Evolutionary conservation across 768 basidiomycete genomes (phyloP).

Genomic region (Mycena amicta): DNA sequence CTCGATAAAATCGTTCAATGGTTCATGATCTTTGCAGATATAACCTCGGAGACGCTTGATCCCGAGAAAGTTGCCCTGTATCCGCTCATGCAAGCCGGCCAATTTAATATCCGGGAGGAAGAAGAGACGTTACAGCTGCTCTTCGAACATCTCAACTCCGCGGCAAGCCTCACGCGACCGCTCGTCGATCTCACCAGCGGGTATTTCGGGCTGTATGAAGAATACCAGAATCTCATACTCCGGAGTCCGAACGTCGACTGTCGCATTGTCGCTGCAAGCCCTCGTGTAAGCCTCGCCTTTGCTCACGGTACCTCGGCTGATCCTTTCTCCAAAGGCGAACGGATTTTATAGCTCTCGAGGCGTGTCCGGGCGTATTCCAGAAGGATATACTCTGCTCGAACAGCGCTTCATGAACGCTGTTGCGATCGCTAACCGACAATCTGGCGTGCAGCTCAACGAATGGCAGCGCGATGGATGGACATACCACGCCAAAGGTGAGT

Average conservation of each 20-base stretch:
- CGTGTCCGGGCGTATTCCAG: conserved; percentile 90
- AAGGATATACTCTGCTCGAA: conserved; percentile 90
- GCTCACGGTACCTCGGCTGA: neutral
- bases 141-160: conserved; percentile 49
- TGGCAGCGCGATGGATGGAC: conserved; percentile 94
- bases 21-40: neutral
- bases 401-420: conserved; percentile 78
- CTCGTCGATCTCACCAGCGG: conserved; percentile 87
- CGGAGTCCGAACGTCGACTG: conserved; percentile 57
- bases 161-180: conserved; percentile 34
- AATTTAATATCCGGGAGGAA: conserved; percentile 86
- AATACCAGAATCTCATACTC: conserved; percentile 77
- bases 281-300: conserved; percentile 58
- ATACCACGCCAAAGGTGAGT: conserved; percentile 94
- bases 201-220: conserved; percentile 86
- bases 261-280: conserved; percentile 82
- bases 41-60: conserved; percentile 25
- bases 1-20: neutral
- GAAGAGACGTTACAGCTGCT: conserved; percentile 62
- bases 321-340: conserved; percentile 67
- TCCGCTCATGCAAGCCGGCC: conserved; percentile 89
- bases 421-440: conserved; percentile 45
- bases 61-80: conserved; percentile 55
- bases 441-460: conserved; percentile 74
- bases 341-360: conserved; percentile 92